Conservation (phyloP, 1,284 basidiomycete species). For the Earliella scabrosa region DNA sequence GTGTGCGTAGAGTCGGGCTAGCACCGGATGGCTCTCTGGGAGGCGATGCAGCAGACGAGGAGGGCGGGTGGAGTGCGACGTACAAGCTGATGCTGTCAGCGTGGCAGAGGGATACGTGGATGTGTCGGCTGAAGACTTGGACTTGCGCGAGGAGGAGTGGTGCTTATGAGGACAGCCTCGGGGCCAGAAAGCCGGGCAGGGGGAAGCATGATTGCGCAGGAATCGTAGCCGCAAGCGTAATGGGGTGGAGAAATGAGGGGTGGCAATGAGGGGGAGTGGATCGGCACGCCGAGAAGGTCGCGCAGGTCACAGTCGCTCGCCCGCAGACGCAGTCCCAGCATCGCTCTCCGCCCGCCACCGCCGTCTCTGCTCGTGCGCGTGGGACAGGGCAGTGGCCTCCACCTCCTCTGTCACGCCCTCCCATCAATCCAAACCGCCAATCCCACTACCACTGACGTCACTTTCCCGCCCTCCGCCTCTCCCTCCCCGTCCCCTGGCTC, state of each 20-base stretch:
- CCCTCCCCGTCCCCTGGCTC: background rate
- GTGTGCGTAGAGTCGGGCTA: conserved; percentile 9
- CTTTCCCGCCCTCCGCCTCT: background rate
- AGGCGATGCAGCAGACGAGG: conserved; percentile 1
- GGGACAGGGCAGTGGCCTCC: conserved; percentile 13
- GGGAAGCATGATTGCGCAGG: conserved; percentile 14
- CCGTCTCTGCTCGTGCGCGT: background rate
- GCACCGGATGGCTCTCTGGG: background rate
- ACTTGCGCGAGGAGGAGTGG: background rate
- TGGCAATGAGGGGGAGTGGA: conserved; percentile 19
- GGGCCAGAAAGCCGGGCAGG: conserved; percentile 8
- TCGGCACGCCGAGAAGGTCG: conserved; percentile 15
- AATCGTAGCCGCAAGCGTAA: conserved; percentile 15
- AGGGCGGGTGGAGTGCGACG: conserved; percentile 10
- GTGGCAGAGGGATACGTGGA: background rate
- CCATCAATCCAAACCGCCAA: conserved; percentile 17
- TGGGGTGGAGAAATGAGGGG: conserved; percentile 26
- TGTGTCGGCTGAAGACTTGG: background rate
- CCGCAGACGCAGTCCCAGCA: background rate
- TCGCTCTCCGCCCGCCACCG: background rate
- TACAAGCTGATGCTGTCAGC: background rate
- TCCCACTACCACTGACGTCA: conserved; percentile 24
- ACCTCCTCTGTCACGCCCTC: background rate
- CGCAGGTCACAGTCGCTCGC: background rate
- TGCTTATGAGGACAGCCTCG: conserved; percentile 13